Conservation (phyloP, 2,329 filamentous ascomycete species). For the Dendrostoma leiphaemia region DNA sequence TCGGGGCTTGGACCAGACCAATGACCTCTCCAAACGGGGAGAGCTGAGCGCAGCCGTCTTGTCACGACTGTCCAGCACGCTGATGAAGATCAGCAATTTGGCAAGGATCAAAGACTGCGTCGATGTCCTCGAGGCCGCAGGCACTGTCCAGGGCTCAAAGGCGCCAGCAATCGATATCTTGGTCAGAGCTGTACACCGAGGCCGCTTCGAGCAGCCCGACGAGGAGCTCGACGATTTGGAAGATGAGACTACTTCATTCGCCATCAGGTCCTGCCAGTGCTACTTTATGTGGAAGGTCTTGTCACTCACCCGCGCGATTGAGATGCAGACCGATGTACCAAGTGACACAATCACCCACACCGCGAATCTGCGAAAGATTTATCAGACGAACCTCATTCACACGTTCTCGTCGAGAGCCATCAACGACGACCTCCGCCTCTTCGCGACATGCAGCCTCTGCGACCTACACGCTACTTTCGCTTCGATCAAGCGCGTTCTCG, state of each 20-base stretch:
- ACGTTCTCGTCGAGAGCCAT: conserved; percentile 65
- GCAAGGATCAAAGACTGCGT: conserved; percentile 77
- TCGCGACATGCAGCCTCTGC: conserved; percentile 72
- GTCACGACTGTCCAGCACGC: conserved; percentile 67
- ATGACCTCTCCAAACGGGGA: conserved; percentile 69
- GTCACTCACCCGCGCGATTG: conserved; percentile 53
- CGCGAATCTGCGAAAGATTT: conserved; percentile 53
- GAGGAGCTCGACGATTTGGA: conserved; percentile 74
- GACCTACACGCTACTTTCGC: conserved; percentile 81
- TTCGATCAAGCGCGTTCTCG: conserved; percentile 59
- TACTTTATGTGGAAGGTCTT: conserved; percentile 95
- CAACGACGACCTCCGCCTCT: conserved; percentile 75
- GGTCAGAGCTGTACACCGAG: conserved; percentile 70
- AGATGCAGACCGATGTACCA: conserved; percentile 53
- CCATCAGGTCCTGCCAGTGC: conserved; percentile 74
- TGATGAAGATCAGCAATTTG: conserved; percentile 78
- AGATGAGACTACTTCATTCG: conserved; percentile 72
- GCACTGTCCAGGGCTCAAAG: conserved; percentile 45
- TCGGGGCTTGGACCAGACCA: conserved; percentile 66
- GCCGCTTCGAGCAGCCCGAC: conserved; percentile 65
- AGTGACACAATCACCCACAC: conserved; percentile 60
- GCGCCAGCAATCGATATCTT: conserved; percentile 65
- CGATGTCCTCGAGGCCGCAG: conserved; percentile 66
- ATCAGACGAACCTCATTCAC: conserved; percentile 63
- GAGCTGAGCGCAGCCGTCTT: conserved; percentile 65